A percentile compares a stretch with the other conserved stretches of the same genome.
Conservation (phyloP, 164 flowering plant species). For the Sextonia rubra region DNA sequence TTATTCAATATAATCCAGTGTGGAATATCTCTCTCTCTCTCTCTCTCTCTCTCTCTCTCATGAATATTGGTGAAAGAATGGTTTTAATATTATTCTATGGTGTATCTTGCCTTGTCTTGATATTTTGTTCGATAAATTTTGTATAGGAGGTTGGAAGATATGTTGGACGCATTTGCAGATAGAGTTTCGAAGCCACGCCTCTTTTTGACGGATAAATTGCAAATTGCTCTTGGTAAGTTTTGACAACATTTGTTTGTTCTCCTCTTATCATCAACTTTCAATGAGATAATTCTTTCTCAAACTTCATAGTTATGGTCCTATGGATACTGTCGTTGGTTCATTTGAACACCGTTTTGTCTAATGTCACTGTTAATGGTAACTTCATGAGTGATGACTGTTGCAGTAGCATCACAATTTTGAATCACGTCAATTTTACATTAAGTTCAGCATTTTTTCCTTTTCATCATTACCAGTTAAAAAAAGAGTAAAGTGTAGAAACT, state of each 20-base stretch:
- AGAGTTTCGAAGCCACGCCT: conserved; percentile 85
- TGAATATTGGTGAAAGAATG: background rate
- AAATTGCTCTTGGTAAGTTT: conserved; percentile 81
- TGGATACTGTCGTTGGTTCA: background rate
- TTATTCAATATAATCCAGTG: no score
- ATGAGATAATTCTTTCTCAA: background rate
- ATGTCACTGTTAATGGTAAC: background rate
- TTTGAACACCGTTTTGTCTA: conserved; percentile 1
- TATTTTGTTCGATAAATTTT: background rate
- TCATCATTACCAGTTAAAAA: background rate
- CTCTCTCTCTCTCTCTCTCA: background rate
- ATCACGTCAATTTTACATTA: background rate
- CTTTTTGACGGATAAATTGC: conserved; percentile 87
- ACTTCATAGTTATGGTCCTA: background rate
- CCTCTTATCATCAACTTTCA: background rate
- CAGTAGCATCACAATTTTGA: background rate
- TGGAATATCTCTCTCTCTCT: no score
- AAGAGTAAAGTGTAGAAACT: no score
- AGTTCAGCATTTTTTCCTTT: background rate
- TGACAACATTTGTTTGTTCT: background rate
- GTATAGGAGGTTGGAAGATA: conserved; percentile 79
- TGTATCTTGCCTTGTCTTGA: background rate
- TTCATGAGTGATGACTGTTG: background rate
- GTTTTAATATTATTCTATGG: background rate
- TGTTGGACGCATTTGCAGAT: conserved; percentile 83